These are phyloP conservation scores for Xylaria bambusicola DNA, from an alignment of 495 filamentous ascomycete genomes.

Conservation along the genomic window DNA sequence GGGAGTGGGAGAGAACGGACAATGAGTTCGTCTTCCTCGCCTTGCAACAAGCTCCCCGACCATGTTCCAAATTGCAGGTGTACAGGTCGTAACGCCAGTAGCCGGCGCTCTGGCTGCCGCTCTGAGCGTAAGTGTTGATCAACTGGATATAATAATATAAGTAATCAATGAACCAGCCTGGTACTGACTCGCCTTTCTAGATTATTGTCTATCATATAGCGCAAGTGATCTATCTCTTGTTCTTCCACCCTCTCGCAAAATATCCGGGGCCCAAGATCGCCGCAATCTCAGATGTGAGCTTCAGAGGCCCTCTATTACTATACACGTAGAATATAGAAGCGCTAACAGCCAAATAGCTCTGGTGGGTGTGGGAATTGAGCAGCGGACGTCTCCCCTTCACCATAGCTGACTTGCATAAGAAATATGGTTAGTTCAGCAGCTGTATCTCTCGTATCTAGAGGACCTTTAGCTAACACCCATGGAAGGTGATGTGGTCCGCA, in stretches of 20 bases:
- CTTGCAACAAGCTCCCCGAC: neutral
- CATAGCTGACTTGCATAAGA: conserved; percentile 10
- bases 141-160: neutral
- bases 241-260: conserved; percentile 18
- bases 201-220: neutral
- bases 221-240: conserved; percentile 1
- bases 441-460: too few species aligned
- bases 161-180: neutral
- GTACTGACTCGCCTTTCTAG: neutral
- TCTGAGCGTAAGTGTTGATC: conserved; percentile 1
- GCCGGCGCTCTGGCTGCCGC: neutral
- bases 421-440: conserved; percentile 8
- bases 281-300: conserved; percentile 14
- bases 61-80: conserved; percentile 5
- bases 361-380: conserved; percentile 11
- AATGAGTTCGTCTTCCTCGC: too few species aligned
- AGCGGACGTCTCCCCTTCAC: conserved; percentile 16
- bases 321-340: neutral
- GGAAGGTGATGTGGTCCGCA: conserved; percentile 16
- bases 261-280: conserved; percentile 17
- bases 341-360: conserved; percentile 9
- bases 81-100: neutral
- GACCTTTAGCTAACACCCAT: neutral
- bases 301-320: neutral
- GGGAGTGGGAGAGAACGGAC: too few species aligned